A percentile compares a stretch with the other conserved stretches of the same genome.
Evolutionary conservation across 768 basidiomycete species (phyloP).

Genomic region (Leucosporidium yakuticum): DNA sequence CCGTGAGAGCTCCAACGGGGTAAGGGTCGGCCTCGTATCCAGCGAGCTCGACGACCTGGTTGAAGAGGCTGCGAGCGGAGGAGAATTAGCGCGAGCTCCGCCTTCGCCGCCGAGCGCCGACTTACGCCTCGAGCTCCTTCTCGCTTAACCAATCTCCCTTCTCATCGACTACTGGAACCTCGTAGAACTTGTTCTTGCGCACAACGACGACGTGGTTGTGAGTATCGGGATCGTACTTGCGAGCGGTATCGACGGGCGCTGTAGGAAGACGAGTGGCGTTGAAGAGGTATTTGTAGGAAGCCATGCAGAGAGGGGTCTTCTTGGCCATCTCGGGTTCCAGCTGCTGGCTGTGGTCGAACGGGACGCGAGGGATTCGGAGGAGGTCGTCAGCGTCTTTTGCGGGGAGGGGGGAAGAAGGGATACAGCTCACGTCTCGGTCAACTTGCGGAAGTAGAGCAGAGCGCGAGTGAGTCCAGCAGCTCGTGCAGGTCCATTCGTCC

Average conservation of each 20-base stretch:
- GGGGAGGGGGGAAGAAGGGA: not conserved
- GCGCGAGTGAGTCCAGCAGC: constrained; percentile 37
- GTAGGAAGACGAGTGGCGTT: constrained; percentile 84
- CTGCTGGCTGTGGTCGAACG: constrained; percentile 53
- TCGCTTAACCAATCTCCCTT: constrained; percentile 67
- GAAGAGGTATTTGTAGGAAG: constrained; percentile 96
- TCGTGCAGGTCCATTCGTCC: constrained; percentile 31
- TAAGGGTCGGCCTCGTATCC: constrained; percentile 52
- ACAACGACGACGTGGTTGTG: constrained; percentile 87
- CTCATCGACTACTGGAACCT: constrained; percentile 62
- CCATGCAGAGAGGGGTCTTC: constrained; percentile 75
- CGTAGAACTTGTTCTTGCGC: constrained; percentile 84
- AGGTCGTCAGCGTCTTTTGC: not conserved
- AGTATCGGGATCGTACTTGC: constrained; percentile 64
- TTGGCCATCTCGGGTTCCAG: constrained; percentile 83
- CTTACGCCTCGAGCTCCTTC: constrained; percentile 70
- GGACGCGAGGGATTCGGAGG: not conserved
- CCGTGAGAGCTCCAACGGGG: constrained; percentile 70
- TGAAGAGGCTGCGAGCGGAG: constrained; percentile 49
- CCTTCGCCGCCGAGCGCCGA: constrained; percentile 1
- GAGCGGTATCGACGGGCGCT: constrained; percentile 73
- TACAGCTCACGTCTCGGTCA: constrained; percentile 66
- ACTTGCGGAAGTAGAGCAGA: constrained; percentile 45
- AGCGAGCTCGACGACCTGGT: constrained; percentile 64
- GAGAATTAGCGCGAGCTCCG: not conserved